Evolutionary conservation across 2,329 filamentous ascomycete genomes (phyloP).

Genomic region (Ophidiomyces ophidiicola): DNA sequence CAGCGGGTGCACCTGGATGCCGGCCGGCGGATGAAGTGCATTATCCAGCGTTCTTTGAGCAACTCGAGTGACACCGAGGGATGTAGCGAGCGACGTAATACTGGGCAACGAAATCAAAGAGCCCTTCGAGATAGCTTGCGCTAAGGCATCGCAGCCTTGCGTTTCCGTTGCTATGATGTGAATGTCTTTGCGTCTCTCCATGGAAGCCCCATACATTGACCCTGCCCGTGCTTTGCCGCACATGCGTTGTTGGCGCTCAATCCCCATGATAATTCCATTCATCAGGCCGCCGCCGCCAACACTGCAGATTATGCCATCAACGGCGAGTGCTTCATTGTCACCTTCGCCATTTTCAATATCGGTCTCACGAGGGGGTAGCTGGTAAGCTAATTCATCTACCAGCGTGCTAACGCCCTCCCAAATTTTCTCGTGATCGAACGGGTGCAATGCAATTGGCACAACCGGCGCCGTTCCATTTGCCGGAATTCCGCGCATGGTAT

Average conservation of each 20-base stretch:
- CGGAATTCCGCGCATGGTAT: not conserved
- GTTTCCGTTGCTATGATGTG: conserved; percentile 66
- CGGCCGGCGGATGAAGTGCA: conserved; percentile 36
- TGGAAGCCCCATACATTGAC: conserved; percentile 17
- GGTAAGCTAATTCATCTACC: conserved; percentile 33
- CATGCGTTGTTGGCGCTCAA: conserved; percentile 40
- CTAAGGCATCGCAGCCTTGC: conserved; percentile 56
- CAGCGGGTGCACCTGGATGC: conserved; percentile 44
- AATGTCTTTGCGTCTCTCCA: conserved; percentile 17
- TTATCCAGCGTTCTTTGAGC: conserved; percentile 56
- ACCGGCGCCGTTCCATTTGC: conserved; percentile 20
- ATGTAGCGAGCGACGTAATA: conserved; percentile 66
- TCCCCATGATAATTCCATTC: conserved; percentile 60
- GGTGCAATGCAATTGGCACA: conserved; percentile 33
- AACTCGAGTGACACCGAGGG: conserved; percentile 61
- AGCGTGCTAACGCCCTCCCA: conserved; percentile 38
- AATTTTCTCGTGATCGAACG: conserved; percentile 36
- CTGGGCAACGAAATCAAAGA: conserved; percentile 50
- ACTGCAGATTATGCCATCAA: conserved; percentile 62
- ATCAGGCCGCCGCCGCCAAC: conserved; percentile 73
- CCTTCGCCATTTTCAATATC: conserved; percentile 22
- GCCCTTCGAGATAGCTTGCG: conserved; percentile 42
- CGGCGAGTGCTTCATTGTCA: conserved; percentile 27
- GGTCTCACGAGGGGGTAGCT: conserved; percentile 26
- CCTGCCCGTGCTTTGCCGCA: conserved; percentile 15